Base-by-base conservation (phyloP, 225 moss, liverwort and hornwort genomes). In the Bryoerythrophyllum caledonicum region DNA sequence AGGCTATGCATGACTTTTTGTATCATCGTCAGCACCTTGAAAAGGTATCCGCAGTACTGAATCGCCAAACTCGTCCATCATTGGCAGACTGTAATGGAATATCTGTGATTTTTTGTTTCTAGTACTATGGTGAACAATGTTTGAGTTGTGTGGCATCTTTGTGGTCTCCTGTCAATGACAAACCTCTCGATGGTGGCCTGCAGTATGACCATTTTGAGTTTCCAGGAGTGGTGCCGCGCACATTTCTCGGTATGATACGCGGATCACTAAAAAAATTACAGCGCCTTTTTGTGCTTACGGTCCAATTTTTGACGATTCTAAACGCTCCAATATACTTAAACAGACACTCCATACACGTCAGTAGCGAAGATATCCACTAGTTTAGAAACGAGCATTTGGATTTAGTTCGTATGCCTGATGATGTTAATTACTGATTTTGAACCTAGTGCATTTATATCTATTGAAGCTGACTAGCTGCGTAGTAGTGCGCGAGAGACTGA, bases 131-230 rank as follows among this genome's bases (percentile, higher is more conserved):
- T 59, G 30, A 70, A 21, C 28, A 65, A 37, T 60, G 53, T 55
- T 81, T 62, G 71, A 57, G 49, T 71, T 62, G 57, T 74, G 38
- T 67, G 70, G 46, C 40, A 25, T 55, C 71, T 49, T 74, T 21
- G 64, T 60, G 74, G 16, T 54, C 57, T 67, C 27, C 41, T 17
- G 27, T 66, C 71, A 60, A 41, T 76, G 75, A 82, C 55, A 37
- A 74, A 64, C 24, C 11, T 74, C 65, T 43, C 78, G 75, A 4
- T 52, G 75, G 62, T 70, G 78, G 70, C 69, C 63, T 86, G 86
- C 85, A 93, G 90, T 99, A 99, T 72, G 99, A 99, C 86, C 99
- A 99, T 81, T 91, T 99, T 58, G 95, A 93, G 20, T 99, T 95
- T 80, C 95, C 95, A 26, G 99, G 99, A 80, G 99, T 99, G 62